Percentiles rank a stretch among this genome's conserved stretches.
Conservation (phyloP, 768 basidiomycete genomes). For the Naganishia antarctica region DNA sequence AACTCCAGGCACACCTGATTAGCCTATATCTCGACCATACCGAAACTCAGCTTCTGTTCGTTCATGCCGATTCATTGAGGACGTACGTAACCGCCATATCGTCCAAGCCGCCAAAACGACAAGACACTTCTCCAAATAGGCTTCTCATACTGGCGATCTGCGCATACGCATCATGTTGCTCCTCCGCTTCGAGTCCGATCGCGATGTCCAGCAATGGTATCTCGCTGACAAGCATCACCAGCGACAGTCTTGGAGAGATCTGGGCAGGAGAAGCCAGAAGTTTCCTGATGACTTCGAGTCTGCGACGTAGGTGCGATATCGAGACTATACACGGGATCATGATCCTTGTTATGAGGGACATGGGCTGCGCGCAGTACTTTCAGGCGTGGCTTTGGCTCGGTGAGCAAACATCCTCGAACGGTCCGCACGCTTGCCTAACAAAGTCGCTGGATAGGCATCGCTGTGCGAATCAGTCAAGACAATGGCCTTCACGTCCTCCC, state of each 20-base stretch:
- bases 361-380: constrained; percentile 27
- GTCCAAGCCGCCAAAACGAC: constrained; percentile 2
- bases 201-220: constrained; percentile 16
- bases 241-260: constrained; percentile 25
- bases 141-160: constrained; percentile 26
- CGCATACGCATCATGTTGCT: constrained; percentile 28
- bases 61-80: constrained; percentile 20
- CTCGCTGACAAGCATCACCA: constrained; percentile 6
- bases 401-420: not conserved
- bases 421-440: not conserved
- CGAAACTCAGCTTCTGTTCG: constrained; percentile 23
- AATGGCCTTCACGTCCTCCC: constrained; percentile 16
- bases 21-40: constrained; percentile 16
- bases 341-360: constrained; percentile 25
- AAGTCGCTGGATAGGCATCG: constrained; percentile 17
- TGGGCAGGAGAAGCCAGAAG: constrained; percentile 28
- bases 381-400: constrained; percentile 28
- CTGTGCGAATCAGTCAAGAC: constrained; percentile 27
- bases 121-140: constrained; percentile 13
- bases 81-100: not conserved
- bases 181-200: constrained; percentile 10
- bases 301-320: constrained; percentile 23
- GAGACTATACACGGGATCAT: constrained; percentile 26
- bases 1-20: constrained; percentile 25
- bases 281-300: constrained; percentile 18